Percentiles rank a stretch among this genome's conserved stretches.
Conservation (phyloP, 768 basidiomycete species). For the Lactifluus hygrophoroides region DNA sequence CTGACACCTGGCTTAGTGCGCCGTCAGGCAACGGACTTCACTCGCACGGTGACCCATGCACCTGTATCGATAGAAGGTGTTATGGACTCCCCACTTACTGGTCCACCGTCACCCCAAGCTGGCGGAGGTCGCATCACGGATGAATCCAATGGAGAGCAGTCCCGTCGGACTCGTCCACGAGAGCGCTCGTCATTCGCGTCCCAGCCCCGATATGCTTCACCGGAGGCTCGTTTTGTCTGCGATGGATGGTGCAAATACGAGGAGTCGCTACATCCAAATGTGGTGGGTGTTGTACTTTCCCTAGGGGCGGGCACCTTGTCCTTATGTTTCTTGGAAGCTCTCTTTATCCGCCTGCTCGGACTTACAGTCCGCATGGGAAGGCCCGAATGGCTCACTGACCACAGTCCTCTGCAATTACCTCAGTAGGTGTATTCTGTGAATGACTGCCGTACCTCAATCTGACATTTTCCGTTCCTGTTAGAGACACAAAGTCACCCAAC, state of each 20-base stretch:
- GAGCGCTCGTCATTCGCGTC: not conserved
- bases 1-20: constrained; percentile 7
- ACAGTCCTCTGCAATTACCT: constrained; percentile 16
- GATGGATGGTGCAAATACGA: constrained; percentile 19
- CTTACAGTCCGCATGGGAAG: constrained; percentile 22
- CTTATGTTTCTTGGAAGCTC: constrained; percentile 1
- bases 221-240: constrained; percentile 14
- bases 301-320: not conserved
- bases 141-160: not conserved
- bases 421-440: not conserved
- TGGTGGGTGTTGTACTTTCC: constrained; percentile 1
- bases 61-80: not conserved
- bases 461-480: constrained; percentile 5
- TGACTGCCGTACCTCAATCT: not conserved
- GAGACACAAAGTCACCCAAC: not conserved
- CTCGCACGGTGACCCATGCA: not conserved
- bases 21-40: not conserved
- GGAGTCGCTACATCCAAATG: not conserved
- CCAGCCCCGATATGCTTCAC: constrained; percentile 17
- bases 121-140: not conserved
- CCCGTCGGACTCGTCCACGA: not conserved
- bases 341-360: constrained; percentile 23
- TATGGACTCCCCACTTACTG: not conserved
- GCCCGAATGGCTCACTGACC: constrained; percentile 22
- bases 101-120: not conserved